Evolutionary conservation across 495 filamentous ascomycete genomes (phyloP).

Genomic region (Aspergillus nidulans): DNA sequence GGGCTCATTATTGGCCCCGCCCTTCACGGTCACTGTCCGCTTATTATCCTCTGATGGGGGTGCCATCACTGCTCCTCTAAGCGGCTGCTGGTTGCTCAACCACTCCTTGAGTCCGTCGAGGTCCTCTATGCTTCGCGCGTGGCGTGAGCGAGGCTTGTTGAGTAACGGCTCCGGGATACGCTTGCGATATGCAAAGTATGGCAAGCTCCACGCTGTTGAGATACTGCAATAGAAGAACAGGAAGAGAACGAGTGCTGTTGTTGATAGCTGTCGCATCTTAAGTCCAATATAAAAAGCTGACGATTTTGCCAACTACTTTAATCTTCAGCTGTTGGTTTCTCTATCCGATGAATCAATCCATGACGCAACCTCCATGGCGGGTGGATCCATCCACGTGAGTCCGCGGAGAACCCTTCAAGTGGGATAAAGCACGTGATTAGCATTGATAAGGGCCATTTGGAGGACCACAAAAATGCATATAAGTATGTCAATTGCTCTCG

Average conservation of each 20-base stretch:
- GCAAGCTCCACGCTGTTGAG: constrained; percentile 9
- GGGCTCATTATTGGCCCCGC: constrained; percentile 27
- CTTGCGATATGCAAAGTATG: constrained; percentile 16
- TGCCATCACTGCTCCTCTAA: constrained; percentile 31
- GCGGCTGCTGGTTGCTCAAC: constrained; percentile 29
- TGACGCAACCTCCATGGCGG: constrained; percentile 12
- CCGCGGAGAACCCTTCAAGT: constrained; percentile 12
- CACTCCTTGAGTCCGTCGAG: constrained; percentile 14
- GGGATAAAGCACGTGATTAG: constrained; percentile 16
- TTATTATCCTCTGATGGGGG: constrained; percentile 30
- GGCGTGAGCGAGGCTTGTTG: constrained; percentile 11
- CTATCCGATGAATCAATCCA: background rate
- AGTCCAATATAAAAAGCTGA: background rate
- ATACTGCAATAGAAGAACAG: constrained; percentile 12
- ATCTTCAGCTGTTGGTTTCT: background rate
- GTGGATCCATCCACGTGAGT: constrained; percentile 3
- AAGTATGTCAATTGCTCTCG: constrained; percentile 19
- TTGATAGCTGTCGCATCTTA: constrained; percentile 6
- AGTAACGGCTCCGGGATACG: constrained; percentile 16
- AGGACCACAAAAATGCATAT: constrained; percentile 26
- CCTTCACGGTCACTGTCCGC: background rate
- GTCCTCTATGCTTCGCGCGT: constrained; percentile 9
- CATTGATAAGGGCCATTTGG: constrained; percentile 27
- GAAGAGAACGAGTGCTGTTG: constrained; percentile 4
- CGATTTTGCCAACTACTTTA: background rate